Conservation (phyloP, 805 yeast species). For the Candida adriatica region DNA sequence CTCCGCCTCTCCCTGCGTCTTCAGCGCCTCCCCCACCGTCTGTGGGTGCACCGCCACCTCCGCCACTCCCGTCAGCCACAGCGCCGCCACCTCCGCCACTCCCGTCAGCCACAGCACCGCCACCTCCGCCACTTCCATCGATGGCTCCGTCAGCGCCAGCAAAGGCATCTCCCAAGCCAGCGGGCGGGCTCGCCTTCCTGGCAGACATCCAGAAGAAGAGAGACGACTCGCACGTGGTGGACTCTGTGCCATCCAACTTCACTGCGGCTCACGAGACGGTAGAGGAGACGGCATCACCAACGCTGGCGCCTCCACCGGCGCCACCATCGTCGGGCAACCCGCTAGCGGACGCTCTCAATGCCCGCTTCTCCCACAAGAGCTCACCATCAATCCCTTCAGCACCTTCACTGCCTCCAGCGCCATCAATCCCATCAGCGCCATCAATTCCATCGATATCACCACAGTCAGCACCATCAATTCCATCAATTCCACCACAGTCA, state of each 20-base stretch:
- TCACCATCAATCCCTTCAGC: no score
- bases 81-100: slow-evolving; percentile 27
- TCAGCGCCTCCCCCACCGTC: slow-evolving; percentile 7
- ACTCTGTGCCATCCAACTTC: slow-evolving; percentile 19
- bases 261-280: no score
- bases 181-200: slow-evolving; percentile 39
- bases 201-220: slow-evolving; percentile 43
- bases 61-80: slow-evolving; percentile 33
- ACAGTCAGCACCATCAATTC: not conserved
- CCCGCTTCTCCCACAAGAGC: no score
- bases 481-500: not conserved
- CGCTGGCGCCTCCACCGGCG: slow-evolving; percentile 16
- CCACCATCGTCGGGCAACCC: slow-evolving; percentile 14
- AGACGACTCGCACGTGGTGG: slow-evolving; percentile 37
- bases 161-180: slow-evolving; percentile 14
- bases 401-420: slow-evolving; percentile 14
- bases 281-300: no score
- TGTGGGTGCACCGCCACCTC: slow-evolving; percentile 14
- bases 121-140: slow-evolving; percentile 2
- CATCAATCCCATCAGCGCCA: slow-evolving; percentile 3
- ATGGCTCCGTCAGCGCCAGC: slow-evolving; percentile 13
- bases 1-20: no score
- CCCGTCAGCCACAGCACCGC: slow-evolving; percentile 5
- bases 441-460: slow-evolving; percentile 2
- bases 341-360: no score